Base-by-base conservation (phyloP, 257 asterid genomes). In the Echium plantagineum region DNA sequence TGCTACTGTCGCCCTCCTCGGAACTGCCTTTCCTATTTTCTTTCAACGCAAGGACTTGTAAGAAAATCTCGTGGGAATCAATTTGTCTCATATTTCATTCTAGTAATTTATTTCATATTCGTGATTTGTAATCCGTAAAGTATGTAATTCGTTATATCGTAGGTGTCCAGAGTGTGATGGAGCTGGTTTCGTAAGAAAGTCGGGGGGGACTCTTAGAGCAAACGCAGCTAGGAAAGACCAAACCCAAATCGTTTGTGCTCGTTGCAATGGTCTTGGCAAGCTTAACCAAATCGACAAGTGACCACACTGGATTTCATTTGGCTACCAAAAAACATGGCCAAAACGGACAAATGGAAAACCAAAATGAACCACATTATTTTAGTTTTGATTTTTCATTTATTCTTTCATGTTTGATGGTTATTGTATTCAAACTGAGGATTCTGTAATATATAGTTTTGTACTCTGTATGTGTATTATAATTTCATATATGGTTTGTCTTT, bases 121-220 rank as follows among this genome's bases (percentile, higher is more conserved):
- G n/a, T n/a, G n/a, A n/a, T n/a, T n/a, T n/a, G n/a, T n/a, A n/a
- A n/a, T n/a, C n/a, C n/a, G n/a, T n/a, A n/a, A n/a, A n/a, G n/a
- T n/a, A n/a, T n/a, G n/a, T n/a, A n/a, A n/a, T n/a, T n/a, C n/a
- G n/a, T n/a, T 7, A 3, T 6, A 15, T 32, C 19, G 42, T 68
- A 85, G 96, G 85, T 88, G 96, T 67, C 94, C 97, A 9, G 95
- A 78, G 59, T 90, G 96, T 57, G 97, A 87, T 57, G 97, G 97
- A 59, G 97, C 97, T 3, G 95, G 96, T 52, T 90, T 90, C 66
- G 85, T 89, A 68, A 74, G 95, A 77, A 72, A 85, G 72, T 35
- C 73, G 3, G 94, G 79, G 22, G 74, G 77, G 38, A 63, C 94
- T 2, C 61, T 85, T 73, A 83, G 82, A 74, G 89, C 89, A 66